Evolutionary conservation across 345 rosid species (phyloP), one percentile per base, ranked within the genome.

Genomic region (Rhizophora mangle): DNA sequence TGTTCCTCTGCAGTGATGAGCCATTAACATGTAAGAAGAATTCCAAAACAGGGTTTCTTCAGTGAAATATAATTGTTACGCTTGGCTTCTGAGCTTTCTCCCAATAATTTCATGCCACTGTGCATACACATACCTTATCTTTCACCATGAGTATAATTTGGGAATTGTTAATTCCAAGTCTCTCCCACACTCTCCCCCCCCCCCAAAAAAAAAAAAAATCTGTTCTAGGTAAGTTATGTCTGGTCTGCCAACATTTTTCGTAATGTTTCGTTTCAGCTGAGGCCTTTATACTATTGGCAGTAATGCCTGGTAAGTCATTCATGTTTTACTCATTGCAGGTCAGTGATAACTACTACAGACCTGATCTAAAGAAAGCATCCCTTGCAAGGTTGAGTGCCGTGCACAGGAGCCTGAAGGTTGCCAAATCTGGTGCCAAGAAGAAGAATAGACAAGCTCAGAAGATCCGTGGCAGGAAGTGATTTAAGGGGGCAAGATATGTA

Each of bases 391-490:
- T 94, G 76, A 87, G 91, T 51, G 90, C 69, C 7, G 88, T 91
- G 31, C 81, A 87, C 83, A 82, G 82, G 80, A 85, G 98, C 77
- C 80, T 91, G 36, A 88, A 84, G 86, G 87, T 89, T 73, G 81
- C 96, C 9, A 94, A 88, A 76, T 91, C 98, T 31, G 98, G 98
- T 80, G 88, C 74, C 72, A 94, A 91, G 89, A 88, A 89, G 93
- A 88, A 79, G 82, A 91, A 82, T 84, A 88, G 97, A 66, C 97
- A 91, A 69, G 88, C 79, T 5, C 31, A 63, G 3, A 83, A 71
- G 82, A 67, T 62, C 68, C 30, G 26, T 4, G 60, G 77, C 60
- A 70, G 82, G 64, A 87, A 81, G 69, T 68, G 71, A 68, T 21
- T 22, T 55, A 0, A 55, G 18, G 15, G 60, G 18, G 24, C 18